Base-by-base conservation (phyloP, 176 grass and related monocot genomes). In the Urochloa ruziziensis region DNA sequence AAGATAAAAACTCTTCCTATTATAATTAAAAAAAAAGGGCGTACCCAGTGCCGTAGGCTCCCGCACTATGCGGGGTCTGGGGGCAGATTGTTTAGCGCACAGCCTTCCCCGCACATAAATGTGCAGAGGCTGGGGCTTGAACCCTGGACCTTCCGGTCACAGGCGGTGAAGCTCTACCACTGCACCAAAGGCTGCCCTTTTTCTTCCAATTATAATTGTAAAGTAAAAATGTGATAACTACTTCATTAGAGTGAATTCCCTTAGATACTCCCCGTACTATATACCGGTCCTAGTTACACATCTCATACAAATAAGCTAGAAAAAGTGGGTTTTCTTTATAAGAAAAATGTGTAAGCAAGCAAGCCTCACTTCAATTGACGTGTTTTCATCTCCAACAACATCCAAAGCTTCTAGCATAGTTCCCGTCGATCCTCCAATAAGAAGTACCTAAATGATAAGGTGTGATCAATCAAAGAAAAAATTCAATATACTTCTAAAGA, bases 381-480 rank as follows among this genome's bases (percentile, higher is more conserved):
- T 66, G 73, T 74, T 80, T 36, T 71, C 83, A 88, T 96, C 96
- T 56, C 96, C 96, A 77, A 98, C 81, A 64, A 98, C 96, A 84
- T 98, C 93, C 62, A 98, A 85, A 80, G 82, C 80, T 94, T 89
- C 93, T 25, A 98, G 91, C 96, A 98, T 98, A 58, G 93, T 96
- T 51, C 96, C 96, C 7, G 96, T 98, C 5, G 96, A 98, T 9
- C 96, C 96, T 87, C 96, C 96, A 89, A 98, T 95, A 74, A 98
- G 89, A 81, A 95, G 90, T 28, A 98, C 96, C 96, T 98, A 77
- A 33, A 71, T 33, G 46, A 85, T 86, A 33, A 43, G 13, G 32
- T 40, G 23, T 75, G 79, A 46, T 84, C 25, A 25, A 67, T 84
- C 40, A 73, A 11, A 82, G 19, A 14, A n/a, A n/a, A n/a, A 72